phyloP scores from a whole-genome alignment of 139 green algal species.

The Volvox africanus region DNA sequence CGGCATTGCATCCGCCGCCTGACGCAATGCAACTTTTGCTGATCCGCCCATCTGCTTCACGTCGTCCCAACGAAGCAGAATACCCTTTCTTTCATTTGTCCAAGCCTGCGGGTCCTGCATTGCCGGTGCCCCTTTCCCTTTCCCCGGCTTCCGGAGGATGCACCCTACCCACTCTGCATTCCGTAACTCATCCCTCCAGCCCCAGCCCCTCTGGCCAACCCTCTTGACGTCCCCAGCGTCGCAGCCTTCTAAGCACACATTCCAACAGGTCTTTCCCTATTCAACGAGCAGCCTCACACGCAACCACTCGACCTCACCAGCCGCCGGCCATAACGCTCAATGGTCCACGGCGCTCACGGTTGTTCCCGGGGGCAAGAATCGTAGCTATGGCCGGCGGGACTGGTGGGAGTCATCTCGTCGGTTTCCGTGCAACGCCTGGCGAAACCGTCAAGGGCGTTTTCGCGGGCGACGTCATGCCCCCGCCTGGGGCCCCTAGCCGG shows the following conservation, averaged over 20 bases:
- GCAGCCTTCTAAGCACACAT: not conserved
- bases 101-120: no score
- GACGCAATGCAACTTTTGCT: no score
- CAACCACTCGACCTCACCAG: not conserved
- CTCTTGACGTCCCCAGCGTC: not conserved
- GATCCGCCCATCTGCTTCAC: no score
- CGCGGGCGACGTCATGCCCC: not conserved
- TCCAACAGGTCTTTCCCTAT: not conserved
- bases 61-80: no score
- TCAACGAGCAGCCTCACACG: not conserved
- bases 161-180: no score
- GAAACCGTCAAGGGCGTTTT: not conserved
- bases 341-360: not conserved
- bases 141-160: no score
- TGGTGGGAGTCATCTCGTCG: constrained; percentile 1
- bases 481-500: not conserved
- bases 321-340: constrained; percentile 9
- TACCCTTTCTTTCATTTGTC: no score
- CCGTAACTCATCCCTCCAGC: no score
- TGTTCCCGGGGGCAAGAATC: not conserved
- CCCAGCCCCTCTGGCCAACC: no score
- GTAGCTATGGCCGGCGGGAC: not conserved
- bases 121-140: no score
- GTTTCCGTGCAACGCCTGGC: not conserved
- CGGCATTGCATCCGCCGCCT: no score